Conservation (phyloP, 495 filamentous ascomycete species). For the Neurospora pannonica region DNA sequence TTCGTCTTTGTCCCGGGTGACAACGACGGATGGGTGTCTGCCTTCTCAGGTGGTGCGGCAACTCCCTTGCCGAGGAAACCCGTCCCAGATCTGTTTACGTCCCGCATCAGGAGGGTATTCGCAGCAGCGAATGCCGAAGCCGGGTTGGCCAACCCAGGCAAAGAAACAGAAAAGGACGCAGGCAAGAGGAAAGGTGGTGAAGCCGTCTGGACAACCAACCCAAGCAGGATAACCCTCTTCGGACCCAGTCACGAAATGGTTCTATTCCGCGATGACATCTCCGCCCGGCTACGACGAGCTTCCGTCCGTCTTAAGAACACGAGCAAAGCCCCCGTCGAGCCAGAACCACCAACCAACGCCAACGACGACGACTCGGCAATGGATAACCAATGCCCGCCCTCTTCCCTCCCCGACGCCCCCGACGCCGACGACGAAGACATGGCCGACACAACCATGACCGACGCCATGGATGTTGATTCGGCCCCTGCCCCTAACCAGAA, state of each 20-base stretch:
- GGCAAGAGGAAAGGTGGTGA: conserved; percentile 48
- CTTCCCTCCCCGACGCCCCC: conserved; percentile 10
- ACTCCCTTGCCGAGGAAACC: conserved; percentile 60
- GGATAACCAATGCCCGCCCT: not conserved
- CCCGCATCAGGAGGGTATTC: conserved; percentile 69
- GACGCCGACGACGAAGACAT: not conserved
- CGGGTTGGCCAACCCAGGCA: conserved; percentile 6
- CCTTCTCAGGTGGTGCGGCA: conserved; percentile 76
- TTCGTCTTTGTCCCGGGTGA: conserved; percentile 93
- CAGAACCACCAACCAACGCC: conserved; percentile 1
- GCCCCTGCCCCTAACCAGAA: not conserved
- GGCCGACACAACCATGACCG: conserved; percentile 3
- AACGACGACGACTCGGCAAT: conserved; percentile 28
- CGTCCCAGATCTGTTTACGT: conserved; percentile 82
- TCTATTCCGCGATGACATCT: conserved; percentile 77
- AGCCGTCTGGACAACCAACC: conserved; percentile 82
- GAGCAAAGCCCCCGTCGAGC: not conserved
- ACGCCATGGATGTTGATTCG: conserved; percentile 37
- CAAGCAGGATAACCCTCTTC: conserved; percentile 69
- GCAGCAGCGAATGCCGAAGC: conserved; percentile 61
- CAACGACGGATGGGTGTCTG: conserved; percentile 85
- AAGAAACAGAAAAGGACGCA: conserved; percentile 26
- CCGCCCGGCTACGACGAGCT: conserved; percentile 62
- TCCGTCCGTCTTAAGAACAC: conserved; percentile 50
- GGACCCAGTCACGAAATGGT: conserved; percentile 79